Evolutionary conservation across 257 asterid genomes (phyloP), one percentile per base, ranked within the genome.

Genomic region (Nicotiana tabacum): DNA sequence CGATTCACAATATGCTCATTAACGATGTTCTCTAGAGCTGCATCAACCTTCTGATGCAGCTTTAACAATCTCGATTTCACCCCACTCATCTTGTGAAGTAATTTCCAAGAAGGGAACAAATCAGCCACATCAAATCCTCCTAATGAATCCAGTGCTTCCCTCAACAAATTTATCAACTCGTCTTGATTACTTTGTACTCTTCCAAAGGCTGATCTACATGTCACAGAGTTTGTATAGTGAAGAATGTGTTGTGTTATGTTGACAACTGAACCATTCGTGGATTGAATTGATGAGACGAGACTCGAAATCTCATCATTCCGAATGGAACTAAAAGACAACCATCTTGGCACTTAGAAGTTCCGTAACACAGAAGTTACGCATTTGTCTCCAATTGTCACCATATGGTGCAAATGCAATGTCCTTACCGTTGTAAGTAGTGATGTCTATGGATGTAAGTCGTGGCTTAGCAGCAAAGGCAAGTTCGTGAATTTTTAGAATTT

Each of bases 391-490:
- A 61, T 76, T 5, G 4, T 67, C 87, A 55, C 84, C 82, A 10
- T 76, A 81, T n/a, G 82, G 84, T 30, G 80, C 43, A 57, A 85
- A 87, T 9, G 67, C 85, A 1, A 87, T 70, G 30, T 85, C 89
- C 4, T 74, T 77, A 33, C 77, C 68, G 27, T 85, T 82, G 84
- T 85, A 89, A 83, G 83, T 82, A 79, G 81, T 70, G 12, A 87
- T 84, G 83, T 72, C 4, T 1, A 81, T 60, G 77, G 89, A 90
- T 33, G 86, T 32, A 29, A 80, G 78, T 33, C 79, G 82, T 2
- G 92, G 90, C 82, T 87, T 83, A n/a, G 86, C 82, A 0, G 92
- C 90, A 74, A 85, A 87, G 4, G 85, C 84, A 2, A 70, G 81
- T 32, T 87, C 92, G 5, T 85, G 86, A 77, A 83, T 81, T 83